Percentiles rank a stretch among this genome's conserved stretches.
Evolutionary conservation across 2,329 filamentous ascomycete species (phyloP).

Genomic region (Acephala macrosclerotiorum): DNA sequence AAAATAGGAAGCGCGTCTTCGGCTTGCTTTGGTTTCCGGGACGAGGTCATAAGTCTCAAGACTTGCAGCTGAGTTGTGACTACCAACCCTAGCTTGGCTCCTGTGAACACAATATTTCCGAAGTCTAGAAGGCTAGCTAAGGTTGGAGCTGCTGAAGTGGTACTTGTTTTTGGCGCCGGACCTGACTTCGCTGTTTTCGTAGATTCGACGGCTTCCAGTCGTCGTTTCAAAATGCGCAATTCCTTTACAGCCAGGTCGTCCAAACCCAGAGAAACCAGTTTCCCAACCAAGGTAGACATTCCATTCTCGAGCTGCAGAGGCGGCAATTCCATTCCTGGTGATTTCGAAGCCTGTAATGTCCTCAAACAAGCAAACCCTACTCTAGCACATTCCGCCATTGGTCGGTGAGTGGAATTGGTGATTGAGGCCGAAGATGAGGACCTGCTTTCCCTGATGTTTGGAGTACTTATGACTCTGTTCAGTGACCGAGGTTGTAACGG

Average conservation of each 20-base stretch:
- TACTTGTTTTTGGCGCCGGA: slow-evolving; percentile 39
- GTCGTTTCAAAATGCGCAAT: slow-evolving; percentile 68
- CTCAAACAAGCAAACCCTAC: slow-evolving; percentile 71
- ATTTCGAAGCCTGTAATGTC: slow-evolving; percentile 57
- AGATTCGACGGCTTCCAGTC: slow-evolving; percentile 57
- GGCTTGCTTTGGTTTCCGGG: slow-evolving; percentile 65
- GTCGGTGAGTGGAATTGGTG: slow-evolving; percentile 43
- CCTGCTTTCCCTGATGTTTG: slow-evolving; percentile 53
- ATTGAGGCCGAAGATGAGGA: slow-evolving; percentile 47
- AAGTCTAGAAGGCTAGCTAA: slow-evolving; percentile 71
- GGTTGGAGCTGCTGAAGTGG: slow-evolving; percentile 50
- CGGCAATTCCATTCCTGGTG: slow-evolving; percentile 61
- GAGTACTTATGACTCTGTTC: slow-evolving; percentile 67
- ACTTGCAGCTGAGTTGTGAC: slow-evolving; percentile 70
- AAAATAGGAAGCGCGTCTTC: slow-evolving; percentile 65
- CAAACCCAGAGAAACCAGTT: slow-evolving; percentile 68
- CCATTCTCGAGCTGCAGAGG: slow-evolving; percentile 76
- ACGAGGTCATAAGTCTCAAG: slow-evolving; percentile 66
- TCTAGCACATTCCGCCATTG: slow-evolving; percentile 67
- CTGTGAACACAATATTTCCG: slow-evolving; percentile 51
- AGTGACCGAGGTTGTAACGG: slow-evolving; percentile 67
- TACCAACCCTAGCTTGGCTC: slow-evolving; percentile 59
- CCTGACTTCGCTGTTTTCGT: slow-evolving; percentile 35
- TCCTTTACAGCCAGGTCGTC: slow-evolving; percentile 75
- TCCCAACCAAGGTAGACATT: slow-evolving; percentile 73